phyloP scores from a whole-genome alignment of 2,329 filamentous ascomycete species.

The Ophiostoma novo-ulmi region DNA sequence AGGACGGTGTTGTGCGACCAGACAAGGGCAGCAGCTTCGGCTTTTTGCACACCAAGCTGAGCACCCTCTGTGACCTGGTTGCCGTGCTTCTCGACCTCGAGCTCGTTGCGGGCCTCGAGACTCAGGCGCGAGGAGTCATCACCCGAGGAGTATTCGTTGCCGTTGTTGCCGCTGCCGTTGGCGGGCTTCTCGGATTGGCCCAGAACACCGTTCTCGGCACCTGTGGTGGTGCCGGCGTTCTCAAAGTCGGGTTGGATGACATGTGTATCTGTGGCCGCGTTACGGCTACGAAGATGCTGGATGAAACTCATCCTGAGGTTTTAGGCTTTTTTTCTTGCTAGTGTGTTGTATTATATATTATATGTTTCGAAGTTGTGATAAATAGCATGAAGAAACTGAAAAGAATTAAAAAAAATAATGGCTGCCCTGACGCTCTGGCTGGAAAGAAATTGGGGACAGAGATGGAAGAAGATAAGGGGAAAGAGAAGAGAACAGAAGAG shows the following conservation, averaged over 20 bases:
- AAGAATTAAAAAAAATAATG: neutral
- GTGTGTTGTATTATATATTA: neutral
- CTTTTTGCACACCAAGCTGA: conserved; percentile 44
- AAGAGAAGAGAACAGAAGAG: conserved; percentile 1
- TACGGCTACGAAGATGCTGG: conserved; percentile 19
- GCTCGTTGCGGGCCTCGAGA: conserved; percentile 26
- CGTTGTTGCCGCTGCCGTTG: neutral
- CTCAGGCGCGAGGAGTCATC: conserved; percentile 23
- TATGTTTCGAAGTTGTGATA: neutral
- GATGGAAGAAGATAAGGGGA: neutral
- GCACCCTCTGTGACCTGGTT: conserved; percentile 28
- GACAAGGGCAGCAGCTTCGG: conserved; percentile 45
- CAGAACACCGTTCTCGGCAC: neutral
- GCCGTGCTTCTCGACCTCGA: conserved; percentile 23
- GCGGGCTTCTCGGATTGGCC: neutral
- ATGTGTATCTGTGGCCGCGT: conserved; percentile 10
- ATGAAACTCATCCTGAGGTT: conserved; percentile 22
- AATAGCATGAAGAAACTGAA: neutral
- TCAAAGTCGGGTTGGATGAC: conserved; percentile 11
- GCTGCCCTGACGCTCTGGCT: neutral
- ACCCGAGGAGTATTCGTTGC: neutral
- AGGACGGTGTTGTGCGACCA: conserved; percentile 41
- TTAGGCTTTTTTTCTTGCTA: neutral
- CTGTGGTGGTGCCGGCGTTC: neutral
- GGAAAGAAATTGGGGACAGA: neutral